phyloP scores from a whole-genome alignment of 2,329 filamentous ascomycete species.

The Cercospora zeina region DNA sequence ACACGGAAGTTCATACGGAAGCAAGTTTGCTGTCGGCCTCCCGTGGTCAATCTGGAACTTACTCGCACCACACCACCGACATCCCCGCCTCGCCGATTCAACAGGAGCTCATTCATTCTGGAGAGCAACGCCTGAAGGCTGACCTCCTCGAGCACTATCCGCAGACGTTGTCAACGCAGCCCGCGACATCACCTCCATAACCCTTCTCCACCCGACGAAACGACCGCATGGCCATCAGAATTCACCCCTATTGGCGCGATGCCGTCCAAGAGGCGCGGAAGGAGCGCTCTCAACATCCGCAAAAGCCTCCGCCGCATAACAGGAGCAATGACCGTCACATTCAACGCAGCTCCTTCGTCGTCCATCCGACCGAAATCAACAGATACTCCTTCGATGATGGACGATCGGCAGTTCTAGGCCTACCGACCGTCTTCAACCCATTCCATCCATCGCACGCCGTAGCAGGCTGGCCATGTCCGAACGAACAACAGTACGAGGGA shows the following conservation, averaged over 20 bases:
- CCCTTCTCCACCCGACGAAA: not conserved
- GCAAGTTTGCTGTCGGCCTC: not conserved
- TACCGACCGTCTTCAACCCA: slow-evolving; percentile 42
- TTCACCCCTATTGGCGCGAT: not conserved
- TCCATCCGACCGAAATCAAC: slow-evolving; percentile 20
- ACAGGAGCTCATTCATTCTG: not conserved
- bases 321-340: not conserved
- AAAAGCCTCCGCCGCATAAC: not conserved
- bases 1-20: not conserved
- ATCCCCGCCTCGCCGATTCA: not conserved
- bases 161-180: not conserved
- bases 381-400: slow-evolving; percentile 12
- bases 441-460: slow-evolving; percentile 21
- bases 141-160: too few species aligned
- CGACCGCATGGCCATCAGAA: not conserved
- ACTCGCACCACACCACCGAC: not conserved
- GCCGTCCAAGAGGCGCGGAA: not conserved
- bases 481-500: slow-evolving; percentile 52
- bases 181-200: not conserved
- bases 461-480: slow-evolving; percentile 45
- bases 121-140: not conserved
- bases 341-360: not conserved
- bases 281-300: not conserved
- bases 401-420: slow-evolving; percentile 40
- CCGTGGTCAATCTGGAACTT: not conserved